Percentiles rank a stretch among this genome's conserved stretches.
Conservation (phyloP, 1,139 yeast genomes). For the Taphrina wiesneri region DNA sequence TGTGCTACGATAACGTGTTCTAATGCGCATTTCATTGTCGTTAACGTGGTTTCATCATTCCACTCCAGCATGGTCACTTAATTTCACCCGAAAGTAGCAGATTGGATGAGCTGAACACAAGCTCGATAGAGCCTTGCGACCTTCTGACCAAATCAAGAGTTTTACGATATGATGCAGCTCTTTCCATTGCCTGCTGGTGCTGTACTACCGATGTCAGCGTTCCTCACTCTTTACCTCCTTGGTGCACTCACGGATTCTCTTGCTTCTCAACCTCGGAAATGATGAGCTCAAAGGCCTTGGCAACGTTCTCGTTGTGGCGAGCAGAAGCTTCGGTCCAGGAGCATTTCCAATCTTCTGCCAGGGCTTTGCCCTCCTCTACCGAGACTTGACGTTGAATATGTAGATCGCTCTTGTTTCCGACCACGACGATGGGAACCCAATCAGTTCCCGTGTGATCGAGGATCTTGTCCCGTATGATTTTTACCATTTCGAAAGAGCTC, state of each 20-base stretch:
- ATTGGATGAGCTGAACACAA: too few relatives aligned
- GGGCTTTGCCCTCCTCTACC: slow-evolving; percentile 60
- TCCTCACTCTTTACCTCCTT: too few relatives aligned
- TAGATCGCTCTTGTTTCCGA: slow-evolving; percentile 80
- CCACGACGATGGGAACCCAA: slow-evolving; percentile 72
- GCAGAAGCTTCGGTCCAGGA: slow-evolving; percentile 82
- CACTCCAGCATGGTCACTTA: too few relatives aligned
- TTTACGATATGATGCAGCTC: slow-evolving; percentile 27
- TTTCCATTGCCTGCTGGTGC: slow-evolving; percentile 32
- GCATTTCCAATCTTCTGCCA: slow-evolving; percentile 63
- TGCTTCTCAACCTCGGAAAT: slow-evolving; percentile 69
- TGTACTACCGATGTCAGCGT: slow-evolving; percentile 7
- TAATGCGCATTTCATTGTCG: neutral
- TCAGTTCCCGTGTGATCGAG: slow-evolving; percentile 73
- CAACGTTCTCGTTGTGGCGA: slow-evolving; percentile 66
- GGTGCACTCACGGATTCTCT: slow-evolving; percentile 52
- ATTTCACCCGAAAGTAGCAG: too few relatives aligned
- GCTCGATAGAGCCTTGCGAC: neutral
- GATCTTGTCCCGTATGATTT: slow-evolving; percentile 79
- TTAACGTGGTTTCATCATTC: too few relatives aligned
- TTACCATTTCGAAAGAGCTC: slow-evolving; percentile 75
- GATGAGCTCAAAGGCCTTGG: slow-evolving; percentile 62
- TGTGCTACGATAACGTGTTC: neutral
- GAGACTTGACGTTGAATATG: slow-evolving; percentile 54
- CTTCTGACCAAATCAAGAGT: too few relatives aligned